These are phyloP conservation scores for Fusarium lateritium DNA, from an alignment of 2,329 filamentous ascomycete species.

Conservation along the genomic window DNA sequence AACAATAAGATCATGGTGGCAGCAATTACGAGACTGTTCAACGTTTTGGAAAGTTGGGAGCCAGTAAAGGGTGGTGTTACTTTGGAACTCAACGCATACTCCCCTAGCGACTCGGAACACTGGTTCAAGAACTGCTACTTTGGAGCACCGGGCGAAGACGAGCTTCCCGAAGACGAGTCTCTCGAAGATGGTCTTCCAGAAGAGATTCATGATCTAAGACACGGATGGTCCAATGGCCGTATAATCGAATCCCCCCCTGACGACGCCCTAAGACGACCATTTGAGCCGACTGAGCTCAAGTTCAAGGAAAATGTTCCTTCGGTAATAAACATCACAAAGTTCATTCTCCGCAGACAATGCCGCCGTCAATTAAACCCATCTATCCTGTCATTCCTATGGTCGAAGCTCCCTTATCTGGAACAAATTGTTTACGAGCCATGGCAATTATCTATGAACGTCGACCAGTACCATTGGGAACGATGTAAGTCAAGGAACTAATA, in stretches of 20 bases:
- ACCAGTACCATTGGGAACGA: neutral
- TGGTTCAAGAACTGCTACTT: slow-evolving; percentile 36
- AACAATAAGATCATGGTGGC: slow-evolving; percentile 6
- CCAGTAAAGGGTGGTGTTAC: neutral
- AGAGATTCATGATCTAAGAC: slow-evolving; percentile 9
- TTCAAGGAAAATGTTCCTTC: neutral
- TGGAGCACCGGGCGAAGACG: slow-evolving; percentile 23
- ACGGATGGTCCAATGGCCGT: slow-evolving; percentile 12
- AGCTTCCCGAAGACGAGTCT: slow-evolving; percentile 5
- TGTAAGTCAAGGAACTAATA: neutral
- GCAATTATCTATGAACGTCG: neutral
- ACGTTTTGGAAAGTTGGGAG: slow-evolving; percentile 14
- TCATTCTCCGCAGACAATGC: slow-evolving; percentile 24
- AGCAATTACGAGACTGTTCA: slow-evolving; percentile 21
- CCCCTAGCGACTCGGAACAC: slow-evolving; percentile 32
- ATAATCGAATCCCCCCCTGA: neutral
- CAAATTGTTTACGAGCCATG: slow-evolving; percentile 27
- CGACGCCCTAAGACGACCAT: slow-evolving; percentile 18
- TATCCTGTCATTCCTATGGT: neutral
- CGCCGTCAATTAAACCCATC: slow-evolving; percentile 13
- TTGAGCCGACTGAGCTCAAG: neutral
- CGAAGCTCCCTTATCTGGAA: slow-evolving; percentile 12
- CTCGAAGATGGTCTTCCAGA: neutral
- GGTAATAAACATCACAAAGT: slow-evolving; percentile 17
- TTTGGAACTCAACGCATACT: slow-evolving; percentile 26